A percentile compares a stretch with the other conserved stretches of the same genome.
These are phyloP conservation scores for Aegilops tauschii DNA, from an alignment of 176 grass and related monocot species.

Conservation along the genomic window DNA sequence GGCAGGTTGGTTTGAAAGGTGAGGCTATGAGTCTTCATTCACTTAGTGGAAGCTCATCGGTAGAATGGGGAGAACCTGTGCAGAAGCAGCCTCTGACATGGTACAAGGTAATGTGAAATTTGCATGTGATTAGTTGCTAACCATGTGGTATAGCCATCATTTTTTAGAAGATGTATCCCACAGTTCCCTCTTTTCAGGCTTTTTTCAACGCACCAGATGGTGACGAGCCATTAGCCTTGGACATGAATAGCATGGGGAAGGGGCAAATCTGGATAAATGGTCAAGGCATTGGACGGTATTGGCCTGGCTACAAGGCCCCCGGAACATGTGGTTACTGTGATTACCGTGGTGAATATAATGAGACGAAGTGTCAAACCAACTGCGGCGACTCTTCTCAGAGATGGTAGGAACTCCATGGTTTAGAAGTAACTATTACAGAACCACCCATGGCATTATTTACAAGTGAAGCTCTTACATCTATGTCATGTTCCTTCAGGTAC, in stretches of 20 bases:
- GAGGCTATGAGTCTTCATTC: conserved; percentile 83
- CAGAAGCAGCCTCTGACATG: conserved; percentile 87
- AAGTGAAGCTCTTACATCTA: conserved; percentile 20
- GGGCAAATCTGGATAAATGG: conserved; percentile 98
- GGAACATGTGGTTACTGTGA: conserved; percentile 75
- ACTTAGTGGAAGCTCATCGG: conserved; percentile 79
- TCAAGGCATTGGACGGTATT: conserved; percentile 88
- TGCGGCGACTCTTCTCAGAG: conserved; percentile 92
- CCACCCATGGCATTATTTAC: background rate
- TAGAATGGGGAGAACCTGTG: conserved; percentile 81
- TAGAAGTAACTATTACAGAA: background rate
- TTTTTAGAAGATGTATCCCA: background rate
- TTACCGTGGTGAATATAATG: conserved; percentile 76
- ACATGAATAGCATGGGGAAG: conserved; percentile 96
- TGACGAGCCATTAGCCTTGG: conserved; percentile 89
- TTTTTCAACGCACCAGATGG: conserved; percentile 95
- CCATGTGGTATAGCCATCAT: background rate
- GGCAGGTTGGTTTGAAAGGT: conserved; percentile 90
- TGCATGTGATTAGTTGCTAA: background rate
- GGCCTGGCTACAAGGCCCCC: conserved; percentile 76
- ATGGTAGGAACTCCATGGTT: conserved; percentile 49
- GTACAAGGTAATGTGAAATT: conserved; percentile 69
- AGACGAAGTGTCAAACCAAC: conserved; percentile 87
- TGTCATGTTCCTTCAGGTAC: conserved; percentile 59
- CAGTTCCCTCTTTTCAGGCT: conserved; percentile 40